Conservation (phyloP, 768 basidiomycete species). For the Pleurotus cornucopiae region DNA sequence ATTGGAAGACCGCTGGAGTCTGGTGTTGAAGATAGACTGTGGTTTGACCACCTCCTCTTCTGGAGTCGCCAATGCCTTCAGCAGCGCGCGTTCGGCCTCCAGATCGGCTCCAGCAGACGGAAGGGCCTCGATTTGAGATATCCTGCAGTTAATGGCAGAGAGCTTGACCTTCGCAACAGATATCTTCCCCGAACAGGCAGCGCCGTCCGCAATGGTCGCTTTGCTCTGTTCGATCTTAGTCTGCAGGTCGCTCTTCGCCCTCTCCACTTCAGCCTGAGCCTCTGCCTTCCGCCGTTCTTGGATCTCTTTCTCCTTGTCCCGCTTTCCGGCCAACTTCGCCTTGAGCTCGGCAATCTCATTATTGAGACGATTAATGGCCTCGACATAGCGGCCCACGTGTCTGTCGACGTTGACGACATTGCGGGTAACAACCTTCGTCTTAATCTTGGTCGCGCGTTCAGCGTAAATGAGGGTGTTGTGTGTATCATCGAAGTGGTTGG, state of each 20-base stretch:
- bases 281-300: constrained; percentile 66
- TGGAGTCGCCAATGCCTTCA: constrained; percentile 60
- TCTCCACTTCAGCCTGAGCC: constrained; percentile 67
- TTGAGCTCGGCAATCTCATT: constrained; percentile 82
- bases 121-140: constrained; percentile 50
- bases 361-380: constrained; percentile 88
- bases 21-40: constrained; percentile 52
- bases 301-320: constrained; percentile 57
- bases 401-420: constrained; percentile 95
- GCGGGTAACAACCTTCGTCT: constrained; percentile 93
- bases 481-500: constrained; percentile 95
- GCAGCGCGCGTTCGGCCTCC: constrained; percentile 68
- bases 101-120: constrained; percentile 45
- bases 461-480: constrained; percentile 98
- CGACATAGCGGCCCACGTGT: constrained; percentile 93
- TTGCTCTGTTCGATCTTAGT: constrained; percentile 69
- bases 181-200: constrained; percentile 66
- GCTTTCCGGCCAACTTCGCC: constrained; percentile 74
- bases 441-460: constrained; percentile 96
- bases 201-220: constrained; percentile 70
- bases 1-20: constrained; percentile 67
- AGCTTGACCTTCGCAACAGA: constrained; percentile 67
- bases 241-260: constrained; percentile 69
- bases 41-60: constrained; percentile 66
- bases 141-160: constrained; percentile 55